These are phyloP conservation scores for Warburgia ugandensis DNA, from an alignment of 164 flowering plant species.

Conservation along the genomic window DNA sequence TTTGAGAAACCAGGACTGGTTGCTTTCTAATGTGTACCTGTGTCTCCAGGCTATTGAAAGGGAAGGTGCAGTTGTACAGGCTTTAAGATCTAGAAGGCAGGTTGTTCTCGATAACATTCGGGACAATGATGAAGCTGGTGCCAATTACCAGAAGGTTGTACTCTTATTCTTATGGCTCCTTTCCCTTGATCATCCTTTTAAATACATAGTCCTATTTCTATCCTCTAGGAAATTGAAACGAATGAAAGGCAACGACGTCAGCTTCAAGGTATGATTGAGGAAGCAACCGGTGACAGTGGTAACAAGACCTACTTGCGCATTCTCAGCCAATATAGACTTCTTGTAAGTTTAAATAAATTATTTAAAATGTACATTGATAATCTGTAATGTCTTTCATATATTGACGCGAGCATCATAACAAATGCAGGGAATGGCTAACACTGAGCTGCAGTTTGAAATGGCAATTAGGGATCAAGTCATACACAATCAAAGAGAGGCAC, in stretches of 20 bases:
- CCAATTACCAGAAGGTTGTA: conserved; percentile 55
- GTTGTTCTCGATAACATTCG: conserved; percentile 84
- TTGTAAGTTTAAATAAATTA: conserved; percentile 40
- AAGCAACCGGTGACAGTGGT: conserved; percentile 70
- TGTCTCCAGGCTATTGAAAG: conserved; percentile 47
- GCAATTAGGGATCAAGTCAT: conserved; percentile 90
- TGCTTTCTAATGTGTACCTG: too few species aligned
- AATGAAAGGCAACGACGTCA: conserved; percentile 72
- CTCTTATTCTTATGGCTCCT: neutral
- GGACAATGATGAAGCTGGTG: conserved; percentile 84
- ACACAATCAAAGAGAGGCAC: conserved; percentile 68
- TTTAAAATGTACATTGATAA: neutral
- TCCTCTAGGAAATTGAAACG: conserved; percentile 67
- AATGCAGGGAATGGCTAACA: conserved; percentile 79
- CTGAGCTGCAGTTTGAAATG: conserved; percentile 89
- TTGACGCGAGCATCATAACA: too few species aligned
- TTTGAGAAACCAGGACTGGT: too few species aligned
- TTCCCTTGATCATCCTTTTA: neutral
- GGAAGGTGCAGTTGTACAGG: conserved; percentile 60
- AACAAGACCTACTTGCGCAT: conserved; percentile 78
- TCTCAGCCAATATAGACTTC: conserved; percentile 77
- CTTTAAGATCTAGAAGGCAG: conserved; percentile 66
- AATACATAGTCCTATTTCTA: conserved; percentile 3
- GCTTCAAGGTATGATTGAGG: conserved; percentile 75
- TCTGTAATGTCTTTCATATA: neutral